Percentiles rank a stretch among this genome's conserved stretches.
Evolutionary conservation across 2,329 filamentous ascomycete species (phyloP).

Genomic region (Talaromyces sp.): DNA sequence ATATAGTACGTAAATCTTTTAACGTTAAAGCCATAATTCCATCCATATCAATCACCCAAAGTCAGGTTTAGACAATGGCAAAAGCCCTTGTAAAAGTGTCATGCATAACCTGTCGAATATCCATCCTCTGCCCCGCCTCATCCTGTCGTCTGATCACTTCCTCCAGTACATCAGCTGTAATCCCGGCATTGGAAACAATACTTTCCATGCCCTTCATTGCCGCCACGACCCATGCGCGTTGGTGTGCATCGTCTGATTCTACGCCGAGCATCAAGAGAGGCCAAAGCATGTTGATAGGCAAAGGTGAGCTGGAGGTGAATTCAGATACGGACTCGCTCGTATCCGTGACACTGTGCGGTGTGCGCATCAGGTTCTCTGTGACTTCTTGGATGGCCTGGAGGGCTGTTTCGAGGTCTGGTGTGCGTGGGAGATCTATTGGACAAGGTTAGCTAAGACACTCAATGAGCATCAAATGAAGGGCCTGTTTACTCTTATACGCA

Average conservation of each 20-base stretch:
- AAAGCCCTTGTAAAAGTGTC: slow-evolving; percentile 54
- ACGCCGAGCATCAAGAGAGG: slow-evolving; percentile 57
- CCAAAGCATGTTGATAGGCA: slow-evolving; percentile 60
- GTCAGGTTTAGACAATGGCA: slow-evolving; percentile 49
- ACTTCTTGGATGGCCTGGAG: slow-evolving; percentile 14
- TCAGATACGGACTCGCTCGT: slow-evolving; percentile 28
- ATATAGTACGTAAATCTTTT: neutral
- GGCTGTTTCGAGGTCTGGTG: slow-evolving; percentile 37
- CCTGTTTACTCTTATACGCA: slow-evolving; percentile 46
- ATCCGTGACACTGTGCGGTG: neutral
- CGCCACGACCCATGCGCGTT: slow-evolving; percentile 53
- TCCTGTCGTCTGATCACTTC: slow-evolving; percentile 42
- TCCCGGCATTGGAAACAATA: slow-evolving; percentile 41
- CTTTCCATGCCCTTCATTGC: slow-evolving; percentile 47
- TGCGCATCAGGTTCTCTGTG: slow-evolving; percentile 14
- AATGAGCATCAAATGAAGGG: too few species aligned
- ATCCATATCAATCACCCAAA: neutral
- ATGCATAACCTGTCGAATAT: slow-evolving; percentile 41
- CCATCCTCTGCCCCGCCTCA: slow-evolving; percentile 36
- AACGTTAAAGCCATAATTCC: neutral
- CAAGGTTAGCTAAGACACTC: neutral
- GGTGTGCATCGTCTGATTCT: slow-evolving; percentile 53
- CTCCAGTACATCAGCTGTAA: slow-evolving; percentile 41
- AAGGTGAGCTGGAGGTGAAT: slow-evolving; percentile 25
- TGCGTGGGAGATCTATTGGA: slow-evolving; percentile 49